phyloP scores from a whole-genome alignment of 371 early-diverging fungal genomes.

The Neoconidiobolus thromboides region DNA sequence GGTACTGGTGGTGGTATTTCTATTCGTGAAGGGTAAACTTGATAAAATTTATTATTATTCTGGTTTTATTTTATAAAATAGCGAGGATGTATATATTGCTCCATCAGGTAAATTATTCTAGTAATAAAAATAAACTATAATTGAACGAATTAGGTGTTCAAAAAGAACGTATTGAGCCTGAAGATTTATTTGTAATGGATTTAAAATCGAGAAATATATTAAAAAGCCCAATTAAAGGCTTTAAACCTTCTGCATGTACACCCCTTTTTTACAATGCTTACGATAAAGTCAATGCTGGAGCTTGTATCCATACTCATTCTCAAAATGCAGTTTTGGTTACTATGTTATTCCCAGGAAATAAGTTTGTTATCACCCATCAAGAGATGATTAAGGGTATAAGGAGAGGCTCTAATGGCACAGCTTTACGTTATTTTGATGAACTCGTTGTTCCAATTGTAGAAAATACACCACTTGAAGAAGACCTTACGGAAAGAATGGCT shows the following conservation, averaged over 20 bases:
- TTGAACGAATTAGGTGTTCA: conserved; percentile 50
- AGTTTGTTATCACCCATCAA: conserved; percentile 78
- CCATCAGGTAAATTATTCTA: conserved; percentile 35
- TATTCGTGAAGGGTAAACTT: conserved; percentile 47
- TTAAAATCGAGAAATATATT: conserved; percentile 35
- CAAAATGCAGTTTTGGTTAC: conserved; percentile 90
- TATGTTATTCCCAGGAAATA: conserved; percentile 43
- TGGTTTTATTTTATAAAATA: conserved; percentile 10
- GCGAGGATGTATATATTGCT: conserved; percentile 68
- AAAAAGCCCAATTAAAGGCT: conserved; percentile 37
- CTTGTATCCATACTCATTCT: conserved; percentile 93
- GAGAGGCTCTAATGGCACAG: conserved; percentile 39
- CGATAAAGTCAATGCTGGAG: conserved; percentile 70
- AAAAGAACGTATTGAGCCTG: conserved; percentile 77
- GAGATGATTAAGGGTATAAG: conserved; percentile 98
- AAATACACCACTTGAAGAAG: conserved; percentile 88
- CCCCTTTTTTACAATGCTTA: conserved; percentile 90
- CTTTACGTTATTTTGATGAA: conserved; percentile 57
- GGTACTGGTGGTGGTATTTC: conserved; percentile 93
- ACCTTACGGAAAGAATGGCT: conserved; percentile 80
- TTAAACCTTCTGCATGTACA: conserved; percentile 77
- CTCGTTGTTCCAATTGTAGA: conserved; percentile 88
- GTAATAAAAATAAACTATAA: neutral
- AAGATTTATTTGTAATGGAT: conserved; percentile 68
- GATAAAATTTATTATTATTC: neutral